These are phyloP conservation scores for Zymoseptoria tritici DNA, from an alignment of 2,329 filamentous ascomycete genomes.

Conservation along the genomic window DNA sequence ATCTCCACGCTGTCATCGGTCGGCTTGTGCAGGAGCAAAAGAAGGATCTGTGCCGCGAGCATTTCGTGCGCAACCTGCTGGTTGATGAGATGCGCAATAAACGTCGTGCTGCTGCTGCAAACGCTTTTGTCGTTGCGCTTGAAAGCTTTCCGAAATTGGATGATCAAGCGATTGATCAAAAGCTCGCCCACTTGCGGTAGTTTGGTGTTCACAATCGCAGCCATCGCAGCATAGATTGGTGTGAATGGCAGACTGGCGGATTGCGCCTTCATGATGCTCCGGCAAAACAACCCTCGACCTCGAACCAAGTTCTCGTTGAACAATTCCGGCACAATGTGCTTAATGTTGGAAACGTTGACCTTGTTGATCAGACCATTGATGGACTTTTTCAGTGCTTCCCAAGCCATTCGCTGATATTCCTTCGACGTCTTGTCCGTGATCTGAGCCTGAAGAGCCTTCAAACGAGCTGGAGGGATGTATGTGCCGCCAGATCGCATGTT, in stretches of 20 bases:
- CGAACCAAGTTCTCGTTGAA: slow-evolving; percentile 92
- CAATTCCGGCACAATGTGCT: slow-evolving; percentile 89
- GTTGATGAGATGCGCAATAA: slow-evolving; percentile 91
- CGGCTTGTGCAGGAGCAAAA: slow-evolving; percentile 88
- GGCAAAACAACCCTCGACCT: slow-evolving; percentile 84
- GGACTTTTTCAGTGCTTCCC: slow-evolving; percentile 97
- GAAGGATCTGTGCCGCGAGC: slow-evolving; percentile 81
- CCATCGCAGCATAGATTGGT: slow-evolving; percentile 92
- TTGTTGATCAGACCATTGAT: slow-evolving; percentile 99
- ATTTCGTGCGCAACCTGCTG: slow-evolving; percentile 94
- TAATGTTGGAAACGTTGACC: slow-evolving; percentile 96
- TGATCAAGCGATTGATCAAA: slow-evolving; percentile 72
- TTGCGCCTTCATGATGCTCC: slow-evolving; percentile 97
- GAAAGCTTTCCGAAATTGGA: slow-evolving; percentile 93
- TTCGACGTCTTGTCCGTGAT: slow-evolving; percentile 95
- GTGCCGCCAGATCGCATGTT: slow-evolving; percentile 91
- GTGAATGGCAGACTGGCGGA: slow-evolving; percentile 93
- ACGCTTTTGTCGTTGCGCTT: slow-evolving; percentile 96
- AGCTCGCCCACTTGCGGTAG: slow-evolving; percentile 90
- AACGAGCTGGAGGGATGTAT: slow-evolving; percentile 86
- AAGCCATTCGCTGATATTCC: slow-evolving; percentile 98
- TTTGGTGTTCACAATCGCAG: slow-evolving; percentile 95
- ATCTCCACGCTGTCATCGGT: slow-evolving; percentile 98
- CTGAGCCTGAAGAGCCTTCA: slow-evolving; percentile 87
- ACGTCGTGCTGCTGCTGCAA: slow-evolving; percentile 85